Percentiles rank a stretch among this genome's conserved stretches.
Evolutionary conservation across 495 filamentous ascomycete species (phyloP).

Genomic region (Hypoxylon trugodes): DNA sequence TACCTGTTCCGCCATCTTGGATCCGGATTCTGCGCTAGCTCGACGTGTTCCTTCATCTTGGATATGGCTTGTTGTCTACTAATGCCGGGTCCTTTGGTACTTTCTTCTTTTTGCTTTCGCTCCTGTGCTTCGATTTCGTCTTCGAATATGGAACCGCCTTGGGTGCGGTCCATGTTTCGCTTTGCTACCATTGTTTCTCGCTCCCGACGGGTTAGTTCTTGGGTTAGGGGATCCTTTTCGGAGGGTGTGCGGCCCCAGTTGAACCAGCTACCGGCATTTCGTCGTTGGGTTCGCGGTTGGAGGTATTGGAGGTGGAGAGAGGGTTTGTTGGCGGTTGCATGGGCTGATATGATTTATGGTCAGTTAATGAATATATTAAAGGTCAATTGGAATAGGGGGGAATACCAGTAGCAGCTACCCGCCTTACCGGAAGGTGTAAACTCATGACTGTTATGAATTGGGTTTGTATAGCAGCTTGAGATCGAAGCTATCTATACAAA

Average conservation of each 20-base stretch:
- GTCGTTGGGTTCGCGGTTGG: conserved; percentile 37
- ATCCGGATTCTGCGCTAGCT: conserved; percentile 71
- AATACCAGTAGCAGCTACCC: conserved; percentile 51
- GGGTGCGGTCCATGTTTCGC: conserved; percentile 41
- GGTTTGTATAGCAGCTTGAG: conserved; percentile 6
- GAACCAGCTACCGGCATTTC: conserved; percentile 45
- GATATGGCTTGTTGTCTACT: background rate
- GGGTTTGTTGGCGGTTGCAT: conserved; percentile 45
- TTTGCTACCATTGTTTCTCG: conserved; percentile 46
- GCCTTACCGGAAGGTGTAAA: conserved; percentile 54
- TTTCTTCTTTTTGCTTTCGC: background rate
- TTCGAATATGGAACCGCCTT: conserved; percentile 68
- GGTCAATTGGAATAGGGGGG: background rate
- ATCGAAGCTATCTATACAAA: conserved; percentile 5
- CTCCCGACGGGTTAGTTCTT: conserved; percentile 27
- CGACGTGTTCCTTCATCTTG: conserved; percentile 57
- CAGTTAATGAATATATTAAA: background rate
- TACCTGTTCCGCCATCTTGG: conserved; percentile 71
- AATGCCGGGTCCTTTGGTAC: background rate
- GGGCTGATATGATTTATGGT: conserved; percentile 22
- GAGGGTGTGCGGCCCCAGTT: conserved; percentile 25
- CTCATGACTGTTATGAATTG: conserved; percentile 48
- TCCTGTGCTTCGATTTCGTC: conserved; percentile 50
- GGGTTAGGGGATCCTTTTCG: background rate
- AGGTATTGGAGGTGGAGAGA: conserved; percentile 34